phyloP scores from a whole-genome alignment of 2,329 filamentous ascomycete species.

The Scedosporium boydii region DNA sequence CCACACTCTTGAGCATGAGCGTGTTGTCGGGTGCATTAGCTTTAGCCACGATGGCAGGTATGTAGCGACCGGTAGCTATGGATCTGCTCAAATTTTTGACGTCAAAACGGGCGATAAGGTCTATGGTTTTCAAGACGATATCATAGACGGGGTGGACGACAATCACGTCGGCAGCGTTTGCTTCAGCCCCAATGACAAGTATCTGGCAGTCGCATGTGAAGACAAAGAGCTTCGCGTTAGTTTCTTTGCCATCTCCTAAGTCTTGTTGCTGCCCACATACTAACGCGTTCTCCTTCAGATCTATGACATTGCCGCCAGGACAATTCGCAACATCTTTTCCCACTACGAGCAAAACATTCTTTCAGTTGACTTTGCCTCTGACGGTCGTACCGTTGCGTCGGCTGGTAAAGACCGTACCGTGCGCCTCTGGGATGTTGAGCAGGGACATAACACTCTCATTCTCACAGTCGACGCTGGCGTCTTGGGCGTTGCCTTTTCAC shows the following conservation, averaged over 20 bases:
- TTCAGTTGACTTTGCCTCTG: slow-evolving; percentile 86
- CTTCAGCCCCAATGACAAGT: slow-evolving; percentile 94
- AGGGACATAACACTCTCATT: slow-evolving; percentile 69
- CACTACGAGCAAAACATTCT: slow-evolving; percentile 99
- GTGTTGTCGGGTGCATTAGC: slow-evolving; percentile 93
- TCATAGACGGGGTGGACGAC: slow-evolving; percentile 77
- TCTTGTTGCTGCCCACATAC: not conserved
- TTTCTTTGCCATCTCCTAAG: slow-evolving; percentile 10
- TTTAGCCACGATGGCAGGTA: slow-evolving; percentile 95
- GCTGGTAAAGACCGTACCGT: slow-evolving; percentile 93
- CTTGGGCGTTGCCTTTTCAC: slow-evolving; percentile 94
- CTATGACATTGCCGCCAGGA: slow-evolving; percentile 80
- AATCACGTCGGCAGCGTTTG: slow-evolving; percentile 96
- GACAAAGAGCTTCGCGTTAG: slow-evolving; percentile 92
- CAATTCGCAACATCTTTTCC: slow-evolving; percentile 86
- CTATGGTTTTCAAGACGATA: slow-evolving; percentile 82
- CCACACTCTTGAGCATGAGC: slow-evolving; percentile 86
- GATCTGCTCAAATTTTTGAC: slow-evolving; percentile 95
- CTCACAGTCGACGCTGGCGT: slow-evolving; percentile 94
- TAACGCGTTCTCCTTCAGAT: slow-evolving; percentile 44
- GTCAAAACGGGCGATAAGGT: slow-evolving; percentile 80
- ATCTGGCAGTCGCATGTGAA: slow-evolving; percentile 89
- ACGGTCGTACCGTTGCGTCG: slow-evolving; percentile 88
- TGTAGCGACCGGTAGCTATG: slow-evolving; percentile 92
- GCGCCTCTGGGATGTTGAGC: slow-evolving; percentile 90